Evolutionary conservation across 371 early-diverging fungal species (phyloP).

Genomic region (Thermomucor indicae-seudaticae): DNA sequence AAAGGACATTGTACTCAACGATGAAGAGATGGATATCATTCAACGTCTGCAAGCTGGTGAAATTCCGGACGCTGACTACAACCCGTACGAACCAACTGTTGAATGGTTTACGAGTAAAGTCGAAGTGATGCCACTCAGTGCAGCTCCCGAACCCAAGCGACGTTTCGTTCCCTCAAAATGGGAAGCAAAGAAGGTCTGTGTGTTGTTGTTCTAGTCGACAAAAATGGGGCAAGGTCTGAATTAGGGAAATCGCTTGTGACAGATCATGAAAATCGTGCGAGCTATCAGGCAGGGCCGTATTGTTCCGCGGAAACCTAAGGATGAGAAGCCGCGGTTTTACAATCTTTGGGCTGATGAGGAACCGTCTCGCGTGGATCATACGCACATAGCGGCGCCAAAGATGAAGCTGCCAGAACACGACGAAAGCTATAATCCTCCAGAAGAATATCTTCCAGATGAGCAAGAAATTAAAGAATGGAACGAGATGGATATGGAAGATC

Average conservation of each 20-base stretch:
- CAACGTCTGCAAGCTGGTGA: conserved; percentile 76
- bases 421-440: conserved; percentile 97
- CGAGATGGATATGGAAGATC: conserved; percentile 72
- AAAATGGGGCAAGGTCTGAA: not conserved
- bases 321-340: conserved; percentile 69
- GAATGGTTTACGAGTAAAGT: conserved; percentile 92
- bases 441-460: conserved; percentile 86
- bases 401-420: conserved; percentile 84
- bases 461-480: conserved; percentile 81
- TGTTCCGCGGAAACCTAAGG: conserved; percentile 60
- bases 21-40: conserved; percentile 90
- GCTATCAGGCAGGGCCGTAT: conserved; percentile 90
- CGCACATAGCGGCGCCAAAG: conserved; percentile 93
- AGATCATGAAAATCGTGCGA: conserved; percentile 92
- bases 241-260: not conserved
- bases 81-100: conserved; percentile 89
- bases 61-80: conserved; percentile 78
- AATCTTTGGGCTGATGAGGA: conserved; percentile 84
- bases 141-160: conserved; percentile 91
- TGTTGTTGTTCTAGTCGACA: not conserved
- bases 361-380: conserved; percentile 55
- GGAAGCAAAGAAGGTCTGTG: conserved; percentile 74
- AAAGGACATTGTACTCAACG: conserved; percentile 76
- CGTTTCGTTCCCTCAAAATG: conserved; percentile 93
- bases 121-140: conserved; percentile 73